Conservation (phyloP, 169 alveolate genomes). For the Babesia ovis region DNA sequence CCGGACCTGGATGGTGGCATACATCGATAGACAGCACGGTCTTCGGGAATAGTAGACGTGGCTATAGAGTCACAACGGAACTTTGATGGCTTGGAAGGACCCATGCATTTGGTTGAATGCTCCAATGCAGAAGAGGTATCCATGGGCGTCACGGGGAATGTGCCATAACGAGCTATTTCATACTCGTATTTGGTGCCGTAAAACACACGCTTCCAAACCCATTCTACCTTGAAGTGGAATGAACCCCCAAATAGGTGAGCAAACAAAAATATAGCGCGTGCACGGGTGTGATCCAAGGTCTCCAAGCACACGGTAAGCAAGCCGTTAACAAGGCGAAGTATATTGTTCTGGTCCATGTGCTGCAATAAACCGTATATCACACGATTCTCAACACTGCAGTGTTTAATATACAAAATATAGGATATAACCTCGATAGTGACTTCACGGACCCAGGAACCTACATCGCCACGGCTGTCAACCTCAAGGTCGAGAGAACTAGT, state of each 20-base stretch:
- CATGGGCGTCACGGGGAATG: not conserved
- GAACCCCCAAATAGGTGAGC: constrained; percentile 35
- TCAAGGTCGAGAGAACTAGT: constrained; percentile 48
- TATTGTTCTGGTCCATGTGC: not conserved
- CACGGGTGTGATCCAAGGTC: constrained; percentile 47
- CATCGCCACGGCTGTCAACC: constrained; percentile 60
- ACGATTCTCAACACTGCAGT: not conserved
- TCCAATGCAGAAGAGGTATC: constrained; percentile 1
- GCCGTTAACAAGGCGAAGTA: constrained; percentile 15
- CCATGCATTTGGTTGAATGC: not conserved
- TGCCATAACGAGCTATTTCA: constrained; percentile 18
- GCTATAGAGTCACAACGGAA: not conserved
- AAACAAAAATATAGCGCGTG: constrained; percentile 52
- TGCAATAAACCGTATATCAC: not conserved
- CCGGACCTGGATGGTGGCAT: no score
- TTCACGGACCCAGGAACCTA: constrained; percentile 68
- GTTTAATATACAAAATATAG: not conserved
- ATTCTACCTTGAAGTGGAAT: constrained; percentile 25
- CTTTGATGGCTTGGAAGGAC: not conserved
- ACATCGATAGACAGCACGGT: no score
- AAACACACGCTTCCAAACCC: constrained; percentile 58
- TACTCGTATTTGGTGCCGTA: constrained; percentile 40
- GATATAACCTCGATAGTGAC: constrained; percentile 46
- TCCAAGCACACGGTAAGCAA: constrained; percentile 40
- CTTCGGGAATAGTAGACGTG: not conserved